phyloP scores from a whole-genome alignment of 2,329 filamentous ascomycete species.

The Paecilomyces fulvus region DNA sequence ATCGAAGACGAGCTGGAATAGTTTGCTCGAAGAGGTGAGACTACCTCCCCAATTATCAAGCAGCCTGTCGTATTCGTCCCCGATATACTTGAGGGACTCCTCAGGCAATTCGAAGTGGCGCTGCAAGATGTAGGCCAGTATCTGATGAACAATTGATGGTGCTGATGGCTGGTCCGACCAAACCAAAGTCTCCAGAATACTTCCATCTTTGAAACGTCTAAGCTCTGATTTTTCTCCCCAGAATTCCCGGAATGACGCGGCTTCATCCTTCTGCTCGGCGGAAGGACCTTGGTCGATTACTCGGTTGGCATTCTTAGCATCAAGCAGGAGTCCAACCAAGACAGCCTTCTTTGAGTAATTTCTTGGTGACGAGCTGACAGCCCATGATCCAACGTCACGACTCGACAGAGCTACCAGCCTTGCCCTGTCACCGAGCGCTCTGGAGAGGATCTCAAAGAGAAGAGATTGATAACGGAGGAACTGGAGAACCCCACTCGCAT shows the following conservation, averaged over 20 bases:
- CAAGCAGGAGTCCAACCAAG: slow-evolving; percentile 60
- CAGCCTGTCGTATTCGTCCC: slow-evolving; percentile 40
- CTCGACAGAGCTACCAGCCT: slow-evolving; percentile 55
- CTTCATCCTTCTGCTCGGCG: slow-evolving; percentile 76
- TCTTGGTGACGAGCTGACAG: slow-evolving; percentile 32
- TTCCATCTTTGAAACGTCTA: slow-evolving; percentile 89
- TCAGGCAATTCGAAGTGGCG: slow-evolving; percentile 58
- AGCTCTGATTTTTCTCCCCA: slow-evolving; percentile 94
- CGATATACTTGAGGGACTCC: slow-evolving; percentile 46
- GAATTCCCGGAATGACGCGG: slow-evolving; percentile 74
- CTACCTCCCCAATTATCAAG: slow-evolving; percentile 22
- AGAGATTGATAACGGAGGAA: slow-evolving; percentile 21
- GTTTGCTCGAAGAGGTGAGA: slow-evolving; percentile 34
- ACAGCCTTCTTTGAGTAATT: slow-evolving; percentile 32
- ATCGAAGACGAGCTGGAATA: slow-evolving; percentile 61
- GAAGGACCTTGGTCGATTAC: slow-evolving; percentile 81
- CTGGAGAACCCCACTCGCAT: slow-evolving; percentile 18
- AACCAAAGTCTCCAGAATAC: slow-evolving; percentile 82
- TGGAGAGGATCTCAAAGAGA: slow-evolving; percentile 58
- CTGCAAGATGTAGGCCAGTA: slow-evolving; percentile 61
- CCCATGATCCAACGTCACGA: slow-evolving; percentile 37
- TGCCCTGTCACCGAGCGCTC: slow-evolving; percentile 67
- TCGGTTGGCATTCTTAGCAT: slow-evolving; percentile 63
- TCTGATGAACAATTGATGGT: slow-evolving; percentile 65
- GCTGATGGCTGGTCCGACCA: slow-evolving; percentile 61